Evolutionary conservation across 202 grass and related monocot genomes (phyloP).

Genomic region (Musa balbisiana): DNA sequence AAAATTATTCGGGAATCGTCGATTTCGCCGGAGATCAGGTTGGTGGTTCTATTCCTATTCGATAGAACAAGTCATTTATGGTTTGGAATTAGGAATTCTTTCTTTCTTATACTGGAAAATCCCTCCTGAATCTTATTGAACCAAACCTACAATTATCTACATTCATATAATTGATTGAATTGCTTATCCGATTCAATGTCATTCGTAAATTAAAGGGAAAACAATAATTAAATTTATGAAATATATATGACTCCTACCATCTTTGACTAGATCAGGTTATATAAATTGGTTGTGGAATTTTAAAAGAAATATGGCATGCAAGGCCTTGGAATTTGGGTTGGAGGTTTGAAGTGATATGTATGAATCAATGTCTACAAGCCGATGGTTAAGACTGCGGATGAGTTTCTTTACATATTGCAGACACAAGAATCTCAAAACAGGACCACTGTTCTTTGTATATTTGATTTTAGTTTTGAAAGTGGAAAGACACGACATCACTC

Average conservation of each 20-base stretch:
- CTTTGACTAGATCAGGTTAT: too few relatives aligned
- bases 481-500: background rate
- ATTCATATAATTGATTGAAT: too few relatives aligned
- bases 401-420: background rate
- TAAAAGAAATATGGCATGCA: background rate
- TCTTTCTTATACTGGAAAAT: too few relatives aligned
- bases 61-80: background rate
- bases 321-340: background rate
- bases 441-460: too few relatives aligned
- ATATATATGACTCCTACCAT: too few relatives aligned
- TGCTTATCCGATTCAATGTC: too few relatives aligned
- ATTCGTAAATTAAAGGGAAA: too few relatives aligned
- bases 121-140: too few relatives aligned
- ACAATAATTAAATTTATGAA: too few relatives aligned
- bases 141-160: too few relatives aligned
- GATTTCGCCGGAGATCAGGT: slow-evolving; percentile 81
- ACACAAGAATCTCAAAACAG: background rate
- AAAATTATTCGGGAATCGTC: slow-evolving; percentile 16
- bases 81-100: background rate
- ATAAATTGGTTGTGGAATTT: background rate
- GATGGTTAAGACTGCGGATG: background rate
- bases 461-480: background rate
- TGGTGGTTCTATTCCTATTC: slow-evolving; percentile 20
- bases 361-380: background rate
- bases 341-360: background rate